These are phyloP conservation scores for Friedmanniomyces endolithicus DNA, from an alignment of 495 filamentous ascomycete genomes.

Conservation along the genomic window DNA sequence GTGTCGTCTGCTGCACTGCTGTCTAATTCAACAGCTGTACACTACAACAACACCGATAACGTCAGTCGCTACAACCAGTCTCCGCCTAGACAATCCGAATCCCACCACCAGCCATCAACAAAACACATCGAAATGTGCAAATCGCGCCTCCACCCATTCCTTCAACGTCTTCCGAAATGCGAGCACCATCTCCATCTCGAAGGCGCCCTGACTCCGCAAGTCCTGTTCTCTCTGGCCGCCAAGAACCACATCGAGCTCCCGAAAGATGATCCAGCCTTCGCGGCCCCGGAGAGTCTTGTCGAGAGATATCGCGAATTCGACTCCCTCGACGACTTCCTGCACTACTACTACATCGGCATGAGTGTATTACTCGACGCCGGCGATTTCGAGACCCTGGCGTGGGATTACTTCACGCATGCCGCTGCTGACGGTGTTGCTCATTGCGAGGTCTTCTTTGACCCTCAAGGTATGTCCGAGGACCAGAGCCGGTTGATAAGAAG, in stretches of 20 bases:
- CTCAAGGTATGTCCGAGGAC: too few species aligned
- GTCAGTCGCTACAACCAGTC: background rate
- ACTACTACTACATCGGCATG: slow-evolving; percentile 70
- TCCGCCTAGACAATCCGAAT: too few species aligned
- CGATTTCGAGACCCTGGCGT: slow-evolving; percentile 66
- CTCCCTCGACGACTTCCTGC: slow-evolving; percentile 64
- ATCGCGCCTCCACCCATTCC: slow-evolving; percentile 45
- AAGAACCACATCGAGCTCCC: slow-evolving; percentile 53
- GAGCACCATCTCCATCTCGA: slow-evolving; percentile 74
- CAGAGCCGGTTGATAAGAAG: background rate
- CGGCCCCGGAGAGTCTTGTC: slow-evolving; percentile 37
- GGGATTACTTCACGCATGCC: slow-evolving; percentile 56
- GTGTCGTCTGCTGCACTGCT: too few species aligned
- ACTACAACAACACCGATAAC: too few species aligned
- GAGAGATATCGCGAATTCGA: slow-evolving; percentile 50
- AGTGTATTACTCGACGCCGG: slow-evolving; percentile 44
- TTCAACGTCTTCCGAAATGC: slow-evolving; percentile 55
- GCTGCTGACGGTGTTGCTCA: slow-evolving; percentile 54
- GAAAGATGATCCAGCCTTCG: slow-evolving; percentile 28
- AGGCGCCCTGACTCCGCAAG: slow-evolving; percentile 51
- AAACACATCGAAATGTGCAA: slow-evolving; percentile 37
- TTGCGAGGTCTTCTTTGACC: slow-evolving; percentile 72
- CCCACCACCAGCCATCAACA: background rate
- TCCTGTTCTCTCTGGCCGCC: slow-evolving; percentile 56
- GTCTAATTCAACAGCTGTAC: too few species aligned